A percentile compares a stretch with the other conserved stretches of the same genome.
These are phyloP conservation scores for Candida mesenterica DNA, from an alignment of 1,139 yeast species.

Conservation along the genomic window DNA sequence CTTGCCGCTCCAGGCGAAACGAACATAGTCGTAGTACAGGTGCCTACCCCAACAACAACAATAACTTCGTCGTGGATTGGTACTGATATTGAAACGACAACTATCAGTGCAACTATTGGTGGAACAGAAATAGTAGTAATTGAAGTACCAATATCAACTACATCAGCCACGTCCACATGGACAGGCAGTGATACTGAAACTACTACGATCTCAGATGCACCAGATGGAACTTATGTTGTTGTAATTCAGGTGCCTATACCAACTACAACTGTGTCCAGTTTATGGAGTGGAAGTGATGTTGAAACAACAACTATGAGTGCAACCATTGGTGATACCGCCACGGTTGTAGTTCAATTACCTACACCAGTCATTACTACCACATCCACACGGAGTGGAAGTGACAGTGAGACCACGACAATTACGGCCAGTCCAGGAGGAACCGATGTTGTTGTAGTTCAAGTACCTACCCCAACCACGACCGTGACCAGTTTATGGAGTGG, in stretches of 20 bases:
- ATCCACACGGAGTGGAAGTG: constrained; percentile 12
- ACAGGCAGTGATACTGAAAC: constrained; percentile 7
- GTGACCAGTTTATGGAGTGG: constrained; percentile 14
- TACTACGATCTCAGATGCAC: constrained; percentile 2
- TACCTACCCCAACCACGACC: constrained; percentile 15
- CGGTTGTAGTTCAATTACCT: constrained; percentile 18
- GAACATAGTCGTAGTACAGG: constrained; percentile 18
- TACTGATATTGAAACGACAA: constrained; percentile 4
- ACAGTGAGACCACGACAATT: constrained; percentile 7
- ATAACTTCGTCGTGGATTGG: constrained; percentile 8
- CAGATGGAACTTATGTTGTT: constrained; percentile 6
- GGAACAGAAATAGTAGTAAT: constrained; percentile 18
- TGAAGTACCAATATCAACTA: constrained; percentile 14
- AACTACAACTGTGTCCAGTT: constrained; percentile 17
- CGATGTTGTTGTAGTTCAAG: constrained; percentile 14
- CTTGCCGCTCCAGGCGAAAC: constrained; percentile 14
- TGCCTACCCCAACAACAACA: constrained; percentile 13
- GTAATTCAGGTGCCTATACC: constrained; percentile 14
- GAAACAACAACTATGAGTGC: constrained; percentile 8
- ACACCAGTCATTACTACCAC: constrained; percentile 11
- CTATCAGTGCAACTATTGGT: constrained; percentile 16
- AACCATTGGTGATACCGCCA: constrained; percentile 16
- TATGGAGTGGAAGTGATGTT: constrained; percentile 21
- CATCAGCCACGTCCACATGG: constrained; percentile 9
- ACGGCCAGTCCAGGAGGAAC: constrained; percentile 11